Conservation (phyloP, 1,139 yeast species). For the Schwanniomyces etchellsii region DNA sequence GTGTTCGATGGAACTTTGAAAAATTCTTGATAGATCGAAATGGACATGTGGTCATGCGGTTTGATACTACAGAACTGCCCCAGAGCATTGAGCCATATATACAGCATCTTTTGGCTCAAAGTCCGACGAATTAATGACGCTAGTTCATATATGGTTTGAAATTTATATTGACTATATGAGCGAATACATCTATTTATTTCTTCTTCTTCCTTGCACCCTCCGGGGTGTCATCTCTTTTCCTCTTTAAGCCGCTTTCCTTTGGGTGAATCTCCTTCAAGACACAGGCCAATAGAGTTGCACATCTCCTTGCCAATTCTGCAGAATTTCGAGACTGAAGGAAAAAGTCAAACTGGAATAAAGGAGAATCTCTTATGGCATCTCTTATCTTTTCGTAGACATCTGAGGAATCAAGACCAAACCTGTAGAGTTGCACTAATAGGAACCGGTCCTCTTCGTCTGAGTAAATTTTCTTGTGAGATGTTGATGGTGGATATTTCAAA, state of each 20-base stretch:
- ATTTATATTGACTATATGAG: conserved; percentile 1
- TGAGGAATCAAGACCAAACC: conserved; percentile 60
- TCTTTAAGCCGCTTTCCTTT: conserved; percentile 10
- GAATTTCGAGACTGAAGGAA: conserved; percentile 66
- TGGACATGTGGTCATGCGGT: conserved; percentile 53
- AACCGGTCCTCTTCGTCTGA: conserved; percentile 74
- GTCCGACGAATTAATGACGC: conserved; percentile 4
- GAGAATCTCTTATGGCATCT: conserved; percentile 55
- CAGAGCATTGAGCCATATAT: conserved; percentile 45
- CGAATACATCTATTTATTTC: conserved; percentile 3
- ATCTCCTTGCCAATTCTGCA: conserved; percentile 62
- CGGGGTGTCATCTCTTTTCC: conserved; percentile 12
- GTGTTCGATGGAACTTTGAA: conserved; percentile 49
- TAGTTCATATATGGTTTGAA: conserved; percentile 2
- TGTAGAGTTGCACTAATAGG: conserved; percentile 56
- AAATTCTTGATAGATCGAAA: conserved; percentile 41
- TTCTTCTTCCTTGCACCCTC: conserved; percentile 9
- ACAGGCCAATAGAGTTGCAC: conserved; percentile 60
- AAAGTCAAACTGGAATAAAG: conserved; percentile 63
- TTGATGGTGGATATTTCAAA: conserved; percentile 57
- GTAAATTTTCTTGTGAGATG: conserved; percentile 51
- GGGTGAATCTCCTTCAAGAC: conserved; percentile 52
- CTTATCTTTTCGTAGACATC: conserved; percentile 61
- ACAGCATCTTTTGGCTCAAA: conserved; percentile 33
- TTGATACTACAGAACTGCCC: conserved; percentile 67